Base-by-base conservation (phyloP, 208 protist species). In the Phytomonas francai region DNA sequence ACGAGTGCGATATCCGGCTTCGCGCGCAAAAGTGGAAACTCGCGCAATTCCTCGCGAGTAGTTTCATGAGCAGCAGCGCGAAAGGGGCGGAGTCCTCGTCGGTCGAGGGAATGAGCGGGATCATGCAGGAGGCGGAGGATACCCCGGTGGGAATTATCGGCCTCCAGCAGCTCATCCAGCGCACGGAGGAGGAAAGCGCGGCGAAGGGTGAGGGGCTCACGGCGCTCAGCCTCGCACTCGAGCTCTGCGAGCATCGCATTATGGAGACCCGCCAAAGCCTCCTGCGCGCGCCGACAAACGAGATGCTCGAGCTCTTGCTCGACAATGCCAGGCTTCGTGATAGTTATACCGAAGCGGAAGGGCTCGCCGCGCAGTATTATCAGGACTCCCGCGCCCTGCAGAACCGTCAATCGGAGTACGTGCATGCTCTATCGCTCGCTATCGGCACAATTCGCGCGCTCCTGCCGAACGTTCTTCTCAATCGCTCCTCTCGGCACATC, bases 261-360 rank as follows among this genome's bases (percentile, higher is more conserved):
- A 81, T 67, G 36, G 76, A 64, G 30, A 73, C 78, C 27, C 74
- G 79, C 8, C 59, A 78, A 32, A 74, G 83, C 11, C 71, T 93
- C 42, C 71, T 87, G 36, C 74, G 78, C 0, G 81, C 89, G 62
- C 81, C 79, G 59, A 84, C 90, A 63, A 73, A 81, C 54, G 70
- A 79, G 5, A 33, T 80, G 9, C 75, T 93, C 27, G 88, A 93
- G 69, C 71, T 93, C 45, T 74, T 91, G 27, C 72, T 93, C 11
- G 85, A 93, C 70, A 91, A 91, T 67, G 76, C 83, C 4, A 76
- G 81, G 7, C 67, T 93, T 39, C 78, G 81, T 5, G 79, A 91
- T 65, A 83, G 81, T 51, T 89, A 81, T 76, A 91, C 83, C 28
- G 88, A 94, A 71, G 88, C 88, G 25, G 88, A 94, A 76, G 84